Percentiles rank a stretch among this genome's conserved stretches.
These are phyloP conservation scores for Mollisiaceae sp. DNA, from an alignment of 2,329 filamentous ascomycete genomes.

Conservation along the genomic window DNA sequence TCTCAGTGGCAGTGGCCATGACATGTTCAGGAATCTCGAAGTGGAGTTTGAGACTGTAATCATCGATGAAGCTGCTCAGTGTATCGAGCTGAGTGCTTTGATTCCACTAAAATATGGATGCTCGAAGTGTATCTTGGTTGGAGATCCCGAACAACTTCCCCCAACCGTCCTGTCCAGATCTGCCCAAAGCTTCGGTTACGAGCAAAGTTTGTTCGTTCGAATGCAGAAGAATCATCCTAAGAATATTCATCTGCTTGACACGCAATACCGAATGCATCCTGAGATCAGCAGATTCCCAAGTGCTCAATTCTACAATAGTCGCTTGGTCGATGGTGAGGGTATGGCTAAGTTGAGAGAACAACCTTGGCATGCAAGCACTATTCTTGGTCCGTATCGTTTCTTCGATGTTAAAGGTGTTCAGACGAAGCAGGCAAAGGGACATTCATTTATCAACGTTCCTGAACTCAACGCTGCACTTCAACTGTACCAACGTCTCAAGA, in stretches of 20 bases:
- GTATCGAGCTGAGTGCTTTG: constrained; percentile 93
- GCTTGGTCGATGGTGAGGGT: constrained; percentile 80
- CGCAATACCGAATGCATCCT: constrained; percentile 99
- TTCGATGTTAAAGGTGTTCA: constrained; percentile 94
- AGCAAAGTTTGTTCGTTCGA: constrained; percentile 96
- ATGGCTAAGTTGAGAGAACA: constrained; percentile 79
- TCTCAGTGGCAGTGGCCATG: constrained; percentile 92
- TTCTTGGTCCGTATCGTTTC: constrained; percentile 94
- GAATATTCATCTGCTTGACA: constrained; percentile 93
- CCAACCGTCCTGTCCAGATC: constrained; percentile 95
- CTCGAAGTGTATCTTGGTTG: constrained; percentile 94
- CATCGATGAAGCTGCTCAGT: constrained; percentile 97
- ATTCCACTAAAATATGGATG: constrained; percentile 98
- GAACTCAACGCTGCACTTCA: constrained; percentile 87
- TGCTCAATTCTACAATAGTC: constrained; percentile 87
- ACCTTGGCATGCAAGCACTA: constrained; percentile 82
- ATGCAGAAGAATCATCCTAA: constrained; percentile 94
- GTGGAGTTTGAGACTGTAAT: constrained; percentile 99
- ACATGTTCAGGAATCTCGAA: constrained; percentile 93
- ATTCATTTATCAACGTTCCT: constrained; percentile 86
- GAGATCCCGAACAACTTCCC: constrained; percentile 95
- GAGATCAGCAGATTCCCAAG: constrained; percentile 94
- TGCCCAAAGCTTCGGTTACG: constrained; percentile 90
- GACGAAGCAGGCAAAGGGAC: constrained; percentile 77
- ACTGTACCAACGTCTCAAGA: constrained; percentile 79